Conservation (phyloP, 2,329 filamentous ascomycete genomes). For the Peltaster fructicola region DNA sequence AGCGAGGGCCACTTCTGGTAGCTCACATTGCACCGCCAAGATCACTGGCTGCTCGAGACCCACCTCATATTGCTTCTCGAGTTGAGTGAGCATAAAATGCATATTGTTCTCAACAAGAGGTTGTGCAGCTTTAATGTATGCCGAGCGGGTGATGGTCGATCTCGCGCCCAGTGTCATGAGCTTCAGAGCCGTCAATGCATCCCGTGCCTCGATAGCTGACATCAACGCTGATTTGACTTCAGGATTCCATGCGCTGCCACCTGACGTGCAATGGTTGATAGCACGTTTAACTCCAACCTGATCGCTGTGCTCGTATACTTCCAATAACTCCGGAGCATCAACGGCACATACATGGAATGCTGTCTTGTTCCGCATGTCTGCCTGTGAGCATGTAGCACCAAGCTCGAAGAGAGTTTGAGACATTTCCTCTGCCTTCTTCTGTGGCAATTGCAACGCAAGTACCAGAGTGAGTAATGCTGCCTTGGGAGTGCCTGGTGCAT, state of each 20-base stretch:
- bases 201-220: conserved; percentile 37
- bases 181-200: conserved; percentile 37
- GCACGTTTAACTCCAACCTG: conserved; percentile 42
- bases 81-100: conserved; percentile 34
- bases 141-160: conserved; percentile 41
- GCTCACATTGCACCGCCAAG: conserved; percentile 35
- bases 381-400: conserved; percentile 57
- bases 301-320: conserved; percentile 35
- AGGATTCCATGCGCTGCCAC: conserved; percentile 17
- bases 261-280: conserved; percentile 45
- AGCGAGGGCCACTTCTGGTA: conserved; percentile 35
- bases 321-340: conserved; percentile 30
- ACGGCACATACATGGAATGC: conserved; percentile 47
- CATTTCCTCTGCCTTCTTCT: conserved; percentile 48
- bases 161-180: conserved; percentile 47
- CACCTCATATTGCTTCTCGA: conserved; percentile 31
- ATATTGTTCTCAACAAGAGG: conserved; percentile 30
- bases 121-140: conserved; percentile 37
- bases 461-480: conserved; percentile 52
- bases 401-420: conserved; percentile 45
- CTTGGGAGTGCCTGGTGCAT: conserved; percentile 28
- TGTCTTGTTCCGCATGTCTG: conserved; percentile 46
- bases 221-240: conserved; percentile 35
- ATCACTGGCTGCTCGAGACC: conserved; percentile 48
- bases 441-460: conserved; percentile 47